These are phyloP conservation scores for Aspergillus bridgeri DNA, from an alignment of 495 filamentous ascomycete species.

Conservation along the genomic window DNA sequence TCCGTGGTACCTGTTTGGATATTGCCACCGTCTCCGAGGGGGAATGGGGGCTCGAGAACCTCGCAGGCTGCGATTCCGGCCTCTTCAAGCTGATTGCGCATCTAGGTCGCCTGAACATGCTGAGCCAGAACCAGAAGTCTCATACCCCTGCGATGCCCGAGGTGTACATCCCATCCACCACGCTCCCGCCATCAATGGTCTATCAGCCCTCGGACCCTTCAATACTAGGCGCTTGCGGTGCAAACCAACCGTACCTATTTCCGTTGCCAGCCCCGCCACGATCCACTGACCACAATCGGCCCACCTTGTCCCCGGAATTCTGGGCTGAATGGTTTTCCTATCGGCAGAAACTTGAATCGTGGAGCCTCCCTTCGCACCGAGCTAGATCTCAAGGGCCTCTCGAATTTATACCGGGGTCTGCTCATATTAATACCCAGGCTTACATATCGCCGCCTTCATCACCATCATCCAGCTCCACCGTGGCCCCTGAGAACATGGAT, in stretches of 20 bases:
- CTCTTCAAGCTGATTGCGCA: conserved; percentile 75
- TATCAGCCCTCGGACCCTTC: conserved; percentile 25
- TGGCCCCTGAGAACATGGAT: conserved; percentile 37
- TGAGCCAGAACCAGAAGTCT: conserved; percentile 70
- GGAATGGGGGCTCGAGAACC: conserved; percentile 78
- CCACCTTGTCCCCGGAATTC: conserved; percentile 52
- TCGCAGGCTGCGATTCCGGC: conserved; percentile 80
- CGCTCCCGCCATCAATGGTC: conserved; percentile 41
- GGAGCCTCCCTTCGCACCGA: conserved; percentile 63
- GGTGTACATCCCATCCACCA: conserved; percentile 27
- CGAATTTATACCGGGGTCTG: conserved; percentile 24
- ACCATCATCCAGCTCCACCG: conserved; percentile 23
- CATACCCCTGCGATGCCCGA: conserved; percentile 26
- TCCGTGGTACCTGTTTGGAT: conserved; percentile 66
- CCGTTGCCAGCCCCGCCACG: conserved; percentile 29
- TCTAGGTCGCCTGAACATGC: conserved; percentile 81
- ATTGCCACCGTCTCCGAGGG: conserved; percentile 63
- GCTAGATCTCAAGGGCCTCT: conserved; percentile 11
- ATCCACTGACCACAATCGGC: conserved; percentile 21
- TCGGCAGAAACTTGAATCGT: conserved; percentile 70
- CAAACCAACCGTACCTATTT: conserved; percentile 21
- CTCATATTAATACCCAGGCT: conserved; percentile 10
- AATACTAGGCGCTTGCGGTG: conserved; percentile 7
- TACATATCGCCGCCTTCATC: conserved; percentile 33
- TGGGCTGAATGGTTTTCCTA: conserved; percentile 85